These are phyloP conservation scores for Gossypium thurberi DNA, from an alignment of 345 rosid genomes.

Conservation along the genomic window DNA sequence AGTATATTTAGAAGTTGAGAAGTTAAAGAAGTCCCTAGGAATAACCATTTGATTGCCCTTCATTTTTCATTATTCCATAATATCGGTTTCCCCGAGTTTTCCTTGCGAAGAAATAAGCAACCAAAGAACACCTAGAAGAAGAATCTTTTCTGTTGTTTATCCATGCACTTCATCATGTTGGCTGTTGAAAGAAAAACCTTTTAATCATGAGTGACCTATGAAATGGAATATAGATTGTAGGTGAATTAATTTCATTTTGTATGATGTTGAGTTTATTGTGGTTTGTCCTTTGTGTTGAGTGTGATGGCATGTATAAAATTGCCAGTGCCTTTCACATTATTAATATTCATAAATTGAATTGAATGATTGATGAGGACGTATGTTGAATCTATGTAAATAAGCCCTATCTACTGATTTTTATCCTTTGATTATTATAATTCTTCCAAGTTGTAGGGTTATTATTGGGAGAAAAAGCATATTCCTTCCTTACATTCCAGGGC, in stretches of 20 bases:
- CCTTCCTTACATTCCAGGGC: background rate
- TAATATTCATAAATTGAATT: background rate
- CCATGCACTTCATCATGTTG: slow-evolving; percentile 22
- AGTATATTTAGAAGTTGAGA: slow-evolving; percentile 88
- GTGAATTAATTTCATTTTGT: background rate
- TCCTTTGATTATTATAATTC: background rate
- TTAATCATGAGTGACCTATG: slow-evolving; percentile 13
- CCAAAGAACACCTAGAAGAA: slow-evolving; percentile 37
- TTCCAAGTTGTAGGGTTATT: background rate
- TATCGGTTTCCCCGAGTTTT: slow-evolving; percentile 22
- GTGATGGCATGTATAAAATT: background rate
- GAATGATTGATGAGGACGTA: background rate
- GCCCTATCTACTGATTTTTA: background rate
- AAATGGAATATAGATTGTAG: slow-evolving; percentile 6
- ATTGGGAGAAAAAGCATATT: background rate
- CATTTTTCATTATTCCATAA: slow-evolving; percentile 3
- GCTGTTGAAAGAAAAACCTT: slow-evolving; percentile 10
- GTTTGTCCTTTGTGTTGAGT: background rate
- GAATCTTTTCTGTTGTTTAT: slow-evolving; percentile 10
- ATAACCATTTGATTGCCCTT: slow-evolving; percentile 42
- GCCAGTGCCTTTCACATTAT: background rate
- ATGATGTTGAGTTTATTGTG: background rate
- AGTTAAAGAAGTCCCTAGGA: slow-evolving; percentile 68
- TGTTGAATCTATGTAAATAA: background rate
- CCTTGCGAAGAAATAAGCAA: slow-evolving; percentile 54